Evolutionary conservation across 768 basidiomycete species (phyloP).

Genomic region (Scleroderma bovista): DNA sequence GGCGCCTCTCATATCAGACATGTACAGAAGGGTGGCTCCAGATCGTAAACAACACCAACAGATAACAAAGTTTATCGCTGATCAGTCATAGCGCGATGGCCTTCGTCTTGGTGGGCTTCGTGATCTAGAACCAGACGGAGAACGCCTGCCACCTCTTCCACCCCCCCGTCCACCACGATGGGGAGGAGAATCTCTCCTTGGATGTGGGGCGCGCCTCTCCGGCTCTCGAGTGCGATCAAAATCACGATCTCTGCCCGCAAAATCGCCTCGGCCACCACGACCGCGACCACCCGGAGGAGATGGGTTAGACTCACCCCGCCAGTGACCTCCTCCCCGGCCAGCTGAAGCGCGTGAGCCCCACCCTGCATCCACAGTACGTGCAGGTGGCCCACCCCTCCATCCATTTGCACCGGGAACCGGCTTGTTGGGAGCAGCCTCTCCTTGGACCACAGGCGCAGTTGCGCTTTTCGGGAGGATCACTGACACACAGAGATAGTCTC

Average conservation of each 20-base stretch:
- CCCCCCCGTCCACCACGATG: conserved; percentile 41
- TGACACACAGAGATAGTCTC: conserved; percentile 73
- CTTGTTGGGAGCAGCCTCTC: conserved; percentile 37
- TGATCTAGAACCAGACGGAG: conserved; percentile 33
- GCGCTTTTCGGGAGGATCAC: conserved; percentile 67
- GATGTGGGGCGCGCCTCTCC: conserved; percentile 45
- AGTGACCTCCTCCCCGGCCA: conserved; percentile 63
- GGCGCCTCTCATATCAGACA: too few relatives aligned
- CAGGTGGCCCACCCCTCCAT: conserved; percentile 32
- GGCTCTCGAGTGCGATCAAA: conserved; percentile 35
- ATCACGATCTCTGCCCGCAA: conserved; percentile 32
- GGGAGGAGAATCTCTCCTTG: conserved; percentile 41
- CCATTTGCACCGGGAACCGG: conserved; percentile 29
- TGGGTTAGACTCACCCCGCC: conserved; percentile 65
- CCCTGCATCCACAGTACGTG: conserved; percentile 40
- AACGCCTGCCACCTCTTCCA: conserved; percentile 37
- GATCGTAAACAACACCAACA: too few relatives aligned
- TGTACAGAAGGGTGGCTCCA: too few relatives aligned
- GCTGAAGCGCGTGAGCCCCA: conserved; percentile 38
- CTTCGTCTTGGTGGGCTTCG: conserved; percentile 39
- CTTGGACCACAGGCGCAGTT: conserved; percentile 34
- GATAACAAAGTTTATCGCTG: too few relatives aligned
- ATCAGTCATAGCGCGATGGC: conserved; percentile 29
- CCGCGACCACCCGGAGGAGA: conserved; percentile 38
- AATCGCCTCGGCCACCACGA: conserved; percentile 35